Conservation (phyloP, 2,329 filamentous ascomycete genomes). For the Didymella lethalis region DNA sequence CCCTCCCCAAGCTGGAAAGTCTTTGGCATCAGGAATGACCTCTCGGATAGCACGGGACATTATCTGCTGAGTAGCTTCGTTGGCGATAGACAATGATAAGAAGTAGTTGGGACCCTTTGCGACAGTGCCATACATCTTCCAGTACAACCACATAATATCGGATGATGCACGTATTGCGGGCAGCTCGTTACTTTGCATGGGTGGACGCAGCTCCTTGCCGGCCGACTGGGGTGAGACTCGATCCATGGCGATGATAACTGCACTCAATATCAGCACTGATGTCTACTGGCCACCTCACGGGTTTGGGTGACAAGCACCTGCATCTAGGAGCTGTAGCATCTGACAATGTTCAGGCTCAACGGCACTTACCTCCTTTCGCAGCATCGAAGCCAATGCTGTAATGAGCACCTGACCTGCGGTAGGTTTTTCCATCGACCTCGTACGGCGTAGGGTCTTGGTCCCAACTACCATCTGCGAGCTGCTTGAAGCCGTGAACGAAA, state of each 20-base stretch:
- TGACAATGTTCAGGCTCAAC: too few relatives aligned
- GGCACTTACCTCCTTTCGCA: slow-evolving; percentile 2
- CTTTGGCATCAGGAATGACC: background rate
- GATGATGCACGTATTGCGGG: slow-evolving; percentile 10
- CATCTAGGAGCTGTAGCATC: too few relatives aligned
- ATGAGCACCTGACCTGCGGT: slow-evolving; percentile 5
- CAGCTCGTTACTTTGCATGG: slow-evolving; percentile 4
- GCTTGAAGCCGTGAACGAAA: slow-evolving; percentile 3
- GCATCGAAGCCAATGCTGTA: slow-evolving; percentile 7
- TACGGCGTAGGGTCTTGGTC: background rate
- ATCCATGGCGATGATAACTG: slow-evolving; percentile 14
- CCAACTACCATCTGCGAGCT: background rate
- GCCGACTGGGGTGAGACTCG: slow-evolving; percentile 5
- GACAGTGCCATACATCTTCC: background rate
- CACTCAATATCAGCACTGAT: background rate
- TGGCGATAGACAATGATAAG: slow-evolving; percentile 11
- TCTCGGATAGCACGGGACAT: slow-evolving; percentile 5
- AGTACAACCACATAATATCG: slow-evolving; percentile 10
- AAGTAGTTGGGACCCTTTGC: slow-evolving; percentile 7
- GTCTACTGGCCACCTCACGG: too few relatives aligned
- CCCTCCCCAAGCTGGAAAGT: slow-evolving; percentile 8
- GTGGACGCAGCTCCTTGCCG: background rate
- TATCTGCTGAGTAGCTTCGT: slow-evolving; percentile 6
- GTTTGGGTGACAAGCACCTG: too few relatives aligned
- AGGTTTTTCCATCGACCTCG: background rate